These are phyloP conservation scores for Daucus carota DNA, from an alignment of 129 eudicot species.

Conservation along the genomic window DH1_v3.0 NC_030386.2:5134001-5134500, in stretches of 20 bases:
- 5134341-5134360: constrained; percentile 47
- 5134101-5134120: constrained; percentile 45
- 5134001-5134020: constrained; percentile 75
- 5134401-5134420: constrained; percentile 54
- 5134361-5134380: constrained; percentile 33
- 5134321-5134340: constrained; percentile 46
- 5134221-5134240: constrained; percentile 40
- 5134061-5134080: constrained; percentile 53
- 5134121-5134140: constrained; percentile 68
- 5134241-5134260: constrained; percentile 42
- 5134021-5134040: constrained; percentile 37
- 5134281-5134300: constrained; percentile 68
- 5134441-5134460: constrained; percentile 70
- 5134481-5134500: constrained; percentile 36
- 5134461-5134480: constrained; percentile 31
- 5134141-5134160: constrained; percentile 34
- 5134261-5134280: constrained; percentile 40
- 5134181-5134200: constrained; percentile 64
- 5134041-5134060: constrained; percentile 67
- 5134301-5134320: constrained; percentile 64
- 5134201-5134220: constrained; percentile 41
- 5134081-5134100: constrained; percentile 42
- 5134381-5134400: constrained; percentile 44
- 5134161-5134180: constrained; percentile 38
- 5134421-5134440: constrained; percentile 50